Evolutionary conservation across 2,329 filamentous ascomycete genomes (phyloP).

Genomic region (Fusarium nematophilum): DNA sequence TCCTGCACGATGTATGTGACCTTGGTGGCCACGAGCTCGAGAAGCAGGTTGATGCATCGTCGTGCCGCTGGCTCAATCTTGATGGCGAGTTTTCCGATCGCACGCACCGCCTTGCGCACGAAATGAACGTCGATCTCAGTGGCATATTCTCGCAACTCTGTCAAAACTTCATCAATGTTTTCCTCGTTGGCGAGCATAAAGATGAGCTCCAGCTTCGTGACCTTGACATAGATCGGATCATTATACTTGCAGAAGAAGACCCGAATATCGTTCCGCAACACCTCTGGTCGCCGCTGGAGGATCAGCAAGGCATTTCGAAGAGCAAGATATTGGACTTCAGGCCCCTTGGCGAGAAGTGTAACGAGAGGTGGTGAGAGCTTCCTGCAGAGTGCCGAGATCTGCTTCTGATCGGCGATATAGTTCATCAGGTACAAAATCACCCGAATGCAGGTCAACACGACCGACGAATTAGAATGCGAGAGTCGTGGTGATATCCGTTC

Average conservation of each 20-base stretch:
- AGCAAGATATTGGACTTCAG: conserved; percentile 98
- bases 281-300: conserved; percentile 90
- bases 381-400: conserved; percentile 85
- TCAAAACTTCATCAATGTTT: conserved; percentile 95
- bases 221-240: conserved; percentile 99
- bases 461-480: conserved; percentile 96
- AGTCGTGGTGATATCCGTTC: conserved; percentile 95
- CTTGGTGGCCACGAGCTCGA: conserved; percentile 97
- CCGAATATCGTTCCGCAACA: conserved; percentile 93
- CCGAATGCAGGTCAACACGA: conserved; percentile 94
- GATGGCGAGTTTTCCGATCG: conserved; percentile 97
- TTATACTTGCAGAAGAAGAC: conserved; percentile 99
- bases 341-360: conserved; percentile 92
- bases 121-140: conserved; percentile 99
- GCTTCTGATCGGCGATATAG: conserved; percentile 93
- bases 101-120: conserved; percentile 95
- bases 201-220: conserved; percentile 97
- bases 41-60: conserved; percentile 89
- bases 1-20: conserved; percentile 99
- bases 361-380: conserved; percentile 96
- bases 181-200: conserved; percentile 98
- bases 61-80: conserved; percentile 96
- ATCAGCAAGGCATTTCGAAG: conserved; percentile 94
- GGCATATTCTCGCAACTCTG: conserved; percentile 94
- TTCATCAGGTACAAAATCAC: conserved; percentile 99